Percentiles rank a stretch among this genome's conserved stretches.
Evolutionary conservation across 306 rosid species (phyloP).

Genomic region (Quercus wislizeni): DNA sequence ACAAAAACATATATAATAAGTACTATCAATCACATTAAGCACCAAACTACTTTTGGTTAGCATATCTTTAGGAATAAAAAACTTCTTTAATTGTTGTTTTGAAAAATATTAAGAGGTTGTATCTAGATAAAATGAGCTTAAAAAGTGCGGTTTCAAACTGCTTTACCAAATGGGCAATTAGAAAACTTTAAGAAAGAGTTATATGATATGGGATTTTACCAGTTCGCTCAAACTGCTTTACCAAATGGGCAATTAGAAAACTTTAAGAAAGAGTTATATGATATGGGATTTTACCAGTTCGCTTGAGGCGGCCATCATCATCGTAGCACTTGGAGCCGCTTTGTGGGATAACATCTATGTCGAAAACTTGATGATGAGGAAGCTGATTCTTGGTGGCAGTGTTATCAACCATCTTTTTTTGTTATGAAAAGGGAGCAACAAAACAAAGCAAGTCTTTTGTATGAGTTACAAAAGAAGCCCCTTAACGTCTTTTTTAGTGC

Average conservation of each 20-base stretch:
- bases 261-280: neutral
- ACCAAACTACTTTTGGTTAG: neutral
- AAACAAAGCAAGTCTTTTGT: neutral
- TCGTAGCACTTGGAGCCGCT: slow-evolving; percentile 59
- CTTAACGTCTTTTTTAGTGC: neutral
- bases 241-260: no score
- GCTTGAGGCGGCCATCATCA: slow-evolving; percentile 83
- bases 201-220: slow-evolving; percentile 32
- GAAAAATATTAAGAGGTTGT: no score
- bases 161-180: no score
- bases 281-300: slow-evolving; percentile 51
- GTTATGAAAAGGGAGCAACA: slow-evolving; percentile 1
- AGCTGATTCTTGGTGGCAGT: slow-evolving; percentile 25
- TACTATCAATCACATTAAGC: neutral
- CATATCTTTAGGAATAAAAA: neutral
- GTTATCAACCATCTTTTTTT: slow-evolving; percentile 50
- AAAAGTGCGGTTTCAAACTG: no score
- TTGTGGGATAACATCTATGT: slow-evolving; percentile 39
- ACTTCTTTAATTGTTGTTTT: no score
- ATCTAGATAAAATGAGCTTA: no score
- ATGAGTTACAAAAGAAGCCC: neutral
- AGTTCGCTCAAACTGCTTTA: slow-evolving; percentile 35
- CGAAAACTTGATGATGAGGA: slow-evolving; percentile 47
- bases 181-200: neutral
- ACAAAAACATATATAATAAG: neutral